Percentiles rank a stretch among this genome's conserved stretches.
Evolutionary conservation across 192 early-diverging fungal species (phyloP).

Genomic region (Coemansia sp.): DNA sequence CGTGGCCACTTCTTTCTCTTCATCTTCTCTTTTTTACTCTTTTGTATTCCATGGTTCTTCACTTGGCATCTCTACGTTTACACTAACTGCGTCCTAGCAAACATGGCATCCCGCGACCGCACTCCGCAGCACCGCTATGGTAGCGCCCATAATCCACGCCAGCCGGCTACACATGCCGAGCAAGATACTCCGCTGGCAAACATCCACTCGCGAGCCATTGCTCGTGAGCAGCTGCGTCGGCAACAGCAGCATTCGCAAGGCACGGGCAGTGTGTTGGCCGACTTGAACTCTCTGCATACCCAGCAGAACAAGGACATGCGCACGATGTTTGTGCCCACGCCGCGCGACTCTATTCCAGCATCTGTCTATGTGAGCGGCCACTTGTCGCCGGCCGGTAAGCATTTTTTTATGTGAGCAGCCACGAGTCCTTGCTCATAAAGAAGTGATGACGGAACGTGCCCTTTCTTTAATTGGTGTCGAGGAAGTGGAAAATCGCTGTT

Average conservation of each 20-base stretch:
- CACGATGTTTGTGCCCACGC: conserved; percentile 32
- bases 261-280: conserved; percentile 30
- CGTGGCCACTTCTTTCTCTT: not conserved
- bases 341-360: conserved; percentile 33
- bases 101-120: conserved; percentile 1
- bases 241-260: conserved; percentile 18
- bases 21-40: not conserved
- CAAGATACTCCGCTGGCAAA: conserved; percentile 7
- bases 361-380: conserved; percentile 54
- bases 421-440: not conserved
- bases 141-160: conserved; percentile 9
- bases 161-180: not conserved
- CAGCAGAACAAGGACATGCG: conserved; percentile 31
- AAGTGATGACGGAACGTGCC: not conserved
- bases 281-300: conserved; percentile 27
- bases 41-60: not conserved
- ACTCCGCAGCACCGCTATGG: conserved; percentile 14
- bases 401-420: conserved; percentile 4
- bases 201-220: conserved; percentile 28
- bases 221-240: conserved; percentile 33
- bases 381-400: conserved; percentile 50
- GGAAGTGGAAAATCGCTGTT: not conserved
- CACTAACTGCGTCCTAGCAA: no score
- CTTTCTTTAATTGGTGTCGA: not conserved
- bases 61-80: conserved; percentile 1